Evolutionary conservation across 2,329 filamentous ascomycete species (phyloP).

Genomic region (Acephala macrosclerotiorum): DNA sequence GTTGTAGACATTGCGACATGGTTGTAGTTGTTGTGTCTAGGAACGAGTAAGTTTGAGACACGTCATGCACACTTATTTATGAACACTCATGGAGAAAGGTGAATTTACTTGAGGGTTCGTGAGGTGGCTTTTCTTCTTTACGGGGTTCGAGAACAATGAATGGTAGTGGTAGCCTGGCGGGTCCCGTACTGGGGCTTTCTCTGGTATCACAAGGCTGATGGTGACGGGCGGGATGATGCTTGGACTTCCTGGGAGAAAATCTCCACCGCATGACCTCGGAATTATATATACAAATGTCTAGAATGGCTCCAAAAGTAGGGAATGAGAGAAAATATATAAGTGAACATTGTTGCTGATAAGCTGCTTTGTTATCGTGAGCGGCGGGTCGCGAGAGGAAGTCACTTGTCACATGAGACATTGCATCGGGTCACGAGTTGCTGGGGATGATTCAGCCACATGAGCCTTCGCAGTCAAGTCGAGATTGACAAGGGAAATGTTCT

Average conservation of each 20-base stretch:
- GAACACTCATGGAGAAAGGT: background rate
- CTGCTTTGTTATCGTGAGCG: background rate
- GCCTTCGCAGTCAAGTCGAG: background rate
- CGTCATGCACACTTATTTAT: background rate
- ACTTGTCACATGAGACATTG: constrained; percentile 7
- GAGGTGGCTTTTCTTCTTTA: background rate
- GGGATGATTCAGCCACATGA: constrained; percentile 4
- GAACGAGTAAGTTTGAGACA: constrained; percentile 1
- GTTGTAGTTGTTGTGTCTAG: background rate
- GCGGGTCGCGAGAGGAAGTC: background rate
- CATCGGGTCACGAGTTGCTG: background rate
- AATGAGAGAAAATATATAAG: background rate
- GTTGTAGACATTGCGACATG: background rate
- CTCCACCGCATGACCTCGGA: constrained; percentile 4
- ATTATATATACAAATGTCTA: background rate
- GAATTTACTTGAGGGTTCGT: constrained; percentile 9
- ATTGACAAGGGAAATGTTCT: background rate
- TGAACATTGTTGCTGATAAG: background rate
- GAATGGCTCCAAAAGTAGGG: background rate
- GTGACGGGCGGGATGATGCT: background rate
- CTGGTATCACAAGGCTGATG: constrained; percentile 7
- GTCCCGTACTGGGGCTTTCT: background rate
- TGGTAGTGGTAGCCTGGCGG: constrained; percentile 1
- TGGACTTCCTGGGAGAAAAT: constrained; percentile 6
- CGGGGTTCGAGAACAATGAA: background rate